These are phyloP conservation scores for Colletotrichum sp. DNA, from an alignment of 2,329 filamentous ascomycete genomes.

Conservation along the genomic window DNA sequence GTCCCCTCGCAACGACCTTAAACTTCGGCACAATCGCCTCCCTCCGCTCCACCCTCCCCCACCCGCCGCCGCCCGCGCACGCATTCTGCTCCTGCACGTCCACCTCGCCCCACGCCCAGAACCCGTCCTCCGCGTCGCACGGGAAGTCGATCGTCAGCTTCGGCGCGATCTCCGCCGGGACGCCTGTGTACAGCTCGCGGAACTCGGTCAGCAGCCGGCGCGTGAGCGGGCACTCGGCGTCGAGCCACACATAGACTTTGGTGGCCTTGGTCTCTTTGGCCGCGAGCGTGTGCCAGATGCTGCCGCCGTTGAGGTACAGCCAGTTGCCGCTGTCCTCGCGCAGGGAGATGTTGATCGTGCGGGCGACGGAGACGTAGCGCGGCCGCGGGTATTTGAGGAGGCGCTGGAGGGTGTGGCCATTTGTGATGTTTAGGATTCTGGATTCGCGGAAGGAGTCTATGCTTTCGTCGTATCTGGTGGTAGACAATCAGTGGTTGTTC, in stretches of 20 bases:
- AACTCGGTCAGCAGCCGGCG: slow-evolving; percentile 21
- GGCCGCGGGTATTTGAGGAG: background rate
- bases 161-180: background rate
- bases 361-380: background rate
- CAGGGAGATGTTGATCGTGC: slow-evolving; percentile 19
- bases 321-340: slow-evolving; percentile 19
- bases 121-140: slow-evolving; percentile 15
- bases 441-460: background rate
- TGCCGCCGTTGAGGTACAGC: slow-evolving; percentile 14
- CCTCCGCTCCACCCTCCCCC: background rate
- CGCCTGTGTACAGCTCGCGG: background rate
- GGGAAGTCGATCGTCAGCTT: slow-evolving; percentile 12
- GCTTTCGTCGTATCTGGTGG: slow-evolving; percentile 11
- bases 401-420: slow-evolving; percentile 8
- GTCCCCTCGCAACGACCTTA: slow-evolving; percentile 1
- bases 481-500: background rate
- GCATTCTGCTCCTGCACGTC: background rate
- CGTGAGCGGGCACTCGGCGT: slow-evolving; percentile 19
- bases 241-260: slow-evolving; percentile 19
- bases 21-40: background rate
- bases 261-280: background rate
- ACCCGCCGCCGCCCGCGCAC: background rate
- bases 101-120: slow-evolving; percentile 21
- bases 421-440: slow-evolving; percentile 16
- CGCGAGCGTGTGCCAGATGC: slow-evolving; percentile 7